Conservation (phyloP, 257 asterid genomes). For the Solanum bulbocastanum region DNA sequence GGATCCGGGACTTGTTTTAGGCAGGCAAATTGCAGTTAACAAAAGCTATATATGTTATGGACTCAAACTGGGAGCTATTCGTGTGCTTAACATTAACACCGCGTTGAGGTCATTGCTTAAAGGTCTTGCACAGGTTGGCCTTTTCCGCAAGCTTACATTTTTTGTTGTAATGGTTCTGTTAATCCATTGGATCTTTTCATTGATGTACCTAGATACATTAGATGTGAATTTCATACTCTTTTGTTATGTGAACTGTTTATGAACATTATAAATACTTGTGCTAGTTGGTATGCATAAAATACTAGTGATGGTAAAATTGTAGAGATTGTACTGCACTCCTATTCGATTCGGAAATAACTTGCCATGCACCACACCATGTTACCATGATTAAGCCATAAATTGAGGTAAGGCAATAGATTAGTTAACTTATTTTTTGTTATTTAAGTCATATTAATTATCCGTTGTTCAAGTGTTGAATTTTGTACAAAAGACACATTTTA, state of each 20-base stretch:
- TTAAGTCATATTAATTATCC: neutral
- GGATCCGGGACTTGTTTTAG: constrained; percentile 87
- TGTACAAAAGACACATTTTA: neutral
- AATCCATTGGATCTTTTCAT: neutral
- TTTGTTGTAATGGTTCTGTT: neutral
- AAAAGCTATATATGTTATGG: constrained; percentile 92
- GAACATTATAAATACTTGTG: neutral
- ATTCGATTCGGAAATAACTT: neutral
- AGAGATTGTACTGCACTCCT: neutral
- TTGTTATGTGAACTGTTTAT: neutral
- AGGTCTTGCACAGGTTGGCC: constrained; percentile 46
- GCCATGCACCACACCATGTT: neutral
- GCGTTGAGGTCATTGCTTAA: constrained; percentile 92
- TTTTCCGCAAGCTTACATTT: neutral
- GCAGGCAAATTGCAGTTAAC: constrained; percentile 93
- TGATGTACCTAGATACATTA: neutral
- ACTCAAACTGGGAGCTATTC: constrained; percentile 68
- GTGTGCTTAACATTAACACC: constrained; percentile 85
- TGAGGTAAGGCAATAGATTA: neutral
- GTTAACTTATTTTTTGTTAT: neutral
- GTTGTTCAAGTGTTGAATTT: neutral
- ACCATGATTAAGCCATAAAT: neutral
- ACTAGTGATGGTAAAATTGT: neutral
- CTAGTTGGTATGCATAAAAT: neutral
- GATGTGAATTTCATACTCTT: neutral